Base-by-base conservation (phyloP, 768 basidiomycete species). In the Macrolepiota albuminosa region DNA sequence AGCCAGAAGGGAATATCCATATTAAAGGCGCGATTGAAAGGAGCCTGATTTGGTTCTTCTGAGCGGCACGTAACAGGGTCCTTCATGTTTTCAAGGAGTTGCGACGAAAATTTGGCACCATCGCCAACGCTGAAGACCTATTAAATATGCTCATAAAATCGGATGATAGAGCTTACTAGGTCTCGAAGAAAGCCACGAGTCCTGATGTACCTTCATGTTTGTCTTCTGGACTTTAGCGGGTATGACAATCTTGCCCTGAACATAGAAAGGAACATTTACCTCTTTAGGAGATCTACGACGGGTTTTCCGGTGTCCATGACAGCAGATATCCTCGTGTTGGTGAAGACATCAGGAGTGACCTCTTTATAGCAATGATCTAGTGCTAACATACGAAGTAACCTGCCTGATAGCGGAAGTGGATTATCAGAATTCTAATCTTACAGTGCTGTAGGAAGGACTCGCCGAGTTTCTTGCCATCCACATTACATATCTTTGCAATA, bases 281-380 rank as follows among this genome's bases (percentile, higher is more conserved):
- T 61, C 10, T 62, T 57, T 8, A 68, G 46, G 5, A 75, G 49
- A 1, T 74, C 72, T 18, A 61, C 57, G 6, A 69, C 65, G 0
- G 68, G 61, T 60, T 74, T 75, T 6, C 67, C 64, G 1, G 67
- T 73, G 49, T 73, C 71, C 16, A 75, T 55, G n/a, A 69, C 49
- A 13, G 66, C 66, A 0, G 71, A 73, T 39, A 78, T 68, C 14
- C 75, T 71, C 7, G 71, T 76, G 63, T 75, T 70, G 6, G 71
- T 61, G 57, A 73, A 77, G 0, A 75, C 71, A 61, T 76, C 71
- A 0, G 73, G 72, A 16, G 49, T 59, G 1, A 76, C 64, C 64
- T 79, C 78, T 9, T 67, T 66, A 57, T 74, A 79, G 39, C 73
- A 68, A 42, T 77, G 74, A 54, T 72, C 68, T 31, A 61, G 69